Percentiles rank a stretch among this genome's conserved stretches.
These are phyloP conservation scores for Uncinocarpus reesii DNA, from an alignment of 2,329 filamentous ascomycete species.

Conservation along the genomic window DNA sequence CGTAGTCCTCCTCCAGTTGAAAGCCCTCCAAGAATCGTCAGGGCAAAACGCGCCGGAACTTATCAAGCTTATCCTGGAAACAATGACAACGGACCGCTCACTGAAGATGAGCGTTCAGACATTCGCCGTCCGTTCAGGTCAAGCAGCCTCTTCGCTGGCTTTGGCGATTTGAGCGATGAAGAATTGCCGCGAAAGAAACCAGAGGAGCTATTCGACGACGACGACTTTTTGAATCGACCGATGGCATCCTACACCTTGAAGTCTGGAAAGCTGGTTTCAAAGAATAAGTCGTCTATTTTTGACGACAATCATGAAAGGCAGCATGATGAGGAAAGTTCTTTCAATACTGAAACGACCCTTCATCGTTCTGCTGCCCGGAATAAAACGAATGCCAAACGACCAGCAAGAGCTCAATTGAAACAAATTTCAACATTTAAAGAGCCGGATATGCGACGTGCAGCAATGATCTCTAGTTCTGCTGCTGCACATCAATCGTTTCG, in stretches of 20 bases:
- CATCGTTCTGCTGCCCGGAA: conserved; percentile 14
- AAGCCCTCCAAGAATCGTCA: conserved; percentile 32
- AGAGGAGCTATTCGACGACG: conserved; percentile 35
- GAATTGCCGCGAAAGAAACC: conserved; percentile 22
- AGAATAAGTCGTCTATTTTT: conserved; percentile 24
- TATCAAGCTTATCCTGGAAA: conserved; percentile 65
- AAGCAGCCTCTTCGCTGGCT: conserved; percentile 78
- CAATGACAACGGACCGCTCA: conserved; percentile 68
- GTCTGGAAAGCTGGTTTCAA: conserved; percentile 35
- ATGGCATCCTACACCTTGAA: conserved; percentile 36
- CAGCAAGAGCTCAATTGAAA: conserved; percentile 32
- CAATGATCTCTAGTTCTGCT: conserved; percentile 70
- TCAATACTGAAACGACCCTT: conserved; percentile 15
- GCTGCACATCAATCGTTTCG: conserved; percentile 53
- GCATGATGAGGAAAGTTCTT: conserved; percentile 24
- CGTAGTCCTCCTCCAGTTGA: conserved; percentile 30
- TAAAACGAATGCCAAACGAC: conserved; percentile 17
- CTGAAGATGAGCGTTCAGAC: conserved; percentile 42
- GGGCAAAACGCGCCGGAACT: conserved; percentile 30
- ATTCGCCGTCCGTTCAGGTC: conserved; percentile 62
- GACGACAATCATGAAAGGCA: conserved; percentile 30
- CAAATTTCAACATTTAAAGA: conserved; percentile 38
- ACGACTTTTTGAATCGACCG: conserved; percentile 37
- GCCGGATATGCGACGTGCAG: conserved; percentile 62
- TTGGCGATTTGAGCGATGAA: conserved; percentile 57